These are phyloP conservation scores for Verruconis gallopava DNA, from an alignment of 2,329 filamentous ascomycete species.

Conservation along the genomic window DNA sequence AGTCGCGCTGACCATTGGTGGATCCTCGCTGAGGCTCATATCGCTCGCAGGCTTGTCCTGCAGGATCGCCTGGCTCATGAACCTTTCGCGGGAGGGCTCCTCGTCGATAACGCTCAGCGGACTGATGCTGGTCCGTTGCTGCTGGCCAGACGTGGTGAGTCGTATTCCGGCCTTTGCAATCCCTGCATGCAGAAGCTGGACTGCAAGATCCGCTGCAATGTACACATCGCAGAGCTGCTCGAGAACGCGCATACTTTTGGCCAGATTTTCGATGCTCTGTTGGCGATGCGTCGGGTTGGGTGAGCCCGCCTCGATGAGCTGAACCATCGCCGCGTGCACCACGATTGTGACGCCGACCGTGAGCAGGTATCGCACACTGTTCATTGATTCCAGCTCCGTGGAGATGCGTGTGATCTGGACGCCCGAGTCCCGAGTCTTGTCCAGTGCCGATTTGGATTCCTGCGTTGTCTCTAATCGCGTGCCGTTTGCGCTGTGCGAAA, in stretches of 20 bases:
- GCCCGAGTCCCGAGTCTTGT: not conserved
- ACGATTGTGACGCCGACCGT: not conserved
- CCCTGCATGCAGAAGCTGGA: not conserved
- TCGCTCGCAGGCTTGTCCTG: not conserved
- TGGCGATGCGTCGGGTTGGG: not conserved
- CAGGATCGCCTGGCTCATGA: not conserved
- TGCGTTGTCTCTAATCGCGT: not conserved
- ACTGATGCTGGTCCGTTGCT: not conserved
- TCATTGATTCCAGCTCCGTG: not conserved
- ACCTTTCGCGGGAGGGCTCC: not conserved
- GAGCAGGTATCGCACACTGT: not conserved
- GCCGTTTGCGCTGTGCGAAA: not conserved
- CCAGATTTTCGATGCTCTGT: not conserved
- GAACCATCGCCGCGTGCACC: not conserved
- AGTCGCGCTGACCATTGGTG: not conserved
- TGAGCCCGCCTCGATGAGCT: not conserved
- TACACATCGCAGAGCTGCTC: not conserved
- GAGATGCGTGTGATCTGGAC: not conserved
- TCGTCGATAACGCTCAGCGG: not conserved
- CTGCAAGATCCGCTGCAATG: not conserved
- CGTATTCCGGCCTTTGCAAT: not conserved
- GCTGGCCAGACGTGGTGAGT: not conserved
- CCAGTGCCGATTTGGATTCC: not conserved
- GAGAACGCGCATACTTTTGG: not conserved
- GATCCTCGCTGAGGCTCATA: not conserved